Evolutionary conservation across 1,139 yeast species (phyloP).

Genomic region (Diutina scorzettiae): DNA sequence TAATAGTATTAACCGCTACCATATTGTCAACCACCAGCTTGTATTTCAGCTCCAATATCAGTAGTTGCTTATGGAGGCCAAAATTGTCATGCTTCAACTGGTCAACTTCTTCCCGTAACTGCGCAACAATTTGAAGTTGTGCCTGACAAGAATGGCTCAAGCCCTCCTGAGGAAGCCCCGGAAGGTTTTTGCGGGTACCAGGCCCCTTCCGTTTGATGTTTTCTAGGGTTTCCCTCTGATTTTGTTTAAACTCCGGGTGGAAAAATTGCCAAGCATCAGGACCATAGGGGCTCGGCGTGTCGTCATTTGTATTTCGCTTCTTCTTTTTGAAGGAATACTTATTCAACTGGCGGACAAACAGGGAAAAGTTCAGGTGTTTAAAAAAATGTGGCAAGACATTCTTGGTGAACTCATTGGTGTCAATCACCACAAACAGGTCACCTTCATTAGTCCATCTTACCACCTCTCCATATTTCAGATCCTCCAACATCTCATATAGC

Average conservation of each 20-base stretch:
- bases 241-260: conserved; percentile 74
- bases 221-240: conserved; percentile 61
- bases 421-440: conserved; percentile 77
- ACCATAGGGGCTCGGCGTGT: conserved; percentile 46
- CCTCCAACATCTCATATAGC: conserved; percentile 74
- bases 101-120: conserved; percentile 23
- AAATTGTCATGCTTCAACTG: conserved; percentile 27
- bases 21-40: conserved; percentile 53
- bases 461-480: conserved; percentile 55
- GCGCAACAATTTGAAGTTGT: conserved; percentile 8
- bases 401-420: conserved; percentile 51
- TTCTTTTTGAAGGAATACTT: conserved; percentile 20
- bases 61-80: conserved; percentile 7
- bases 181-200: conserved; percentile 26
- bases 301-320: conserved; percentile 42
- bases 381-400: conserved; percentile 43
- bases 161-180: background rate
- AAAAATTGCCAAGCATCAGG: conserved; percentile 91
- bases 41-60: conserved; percentile 33
- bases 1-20: conserved; percentile 40
- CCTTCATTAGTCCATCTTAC: conserved; percentile 81
- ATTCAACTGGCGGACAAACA: conserved; percentile 59
- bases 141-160: conserved; percentile 4
- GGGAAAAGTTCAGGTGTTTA: conserved; percentile 79
- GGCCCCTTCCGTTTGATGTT: conserved; percentile 78